Percentiles rank a stretch among this genome's conserved stretches.
Evolutionary conservation across 2,329 filamentous ascomycete species (phyloP).

Genomic region (Tricladium varicosporioides): DNA sequence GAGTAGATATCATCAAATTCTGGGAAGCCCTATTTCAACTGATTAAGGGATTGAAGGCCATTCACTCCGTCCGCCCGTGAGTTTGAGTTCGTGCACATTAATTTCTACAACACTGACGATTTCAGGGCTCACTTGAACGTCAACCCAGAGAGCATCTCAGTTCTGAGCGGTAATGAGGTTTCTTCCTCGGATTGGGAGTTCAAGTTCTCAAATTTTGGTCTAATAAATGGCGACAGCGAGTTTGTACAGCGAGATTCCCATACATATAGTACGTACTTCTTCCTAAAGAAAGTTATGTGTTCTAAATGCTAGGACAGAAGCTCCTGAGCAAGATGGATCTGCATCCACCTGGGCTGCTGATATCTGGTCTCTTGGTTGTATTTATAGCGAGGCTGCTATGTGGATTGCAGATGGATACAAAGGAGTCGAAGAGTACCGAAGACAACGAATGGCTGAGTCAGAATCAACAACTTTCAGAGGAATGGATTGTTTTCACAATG

Average conservation of each 20-base stretch:
- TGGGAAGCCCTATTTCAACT: slow-evolving; percentile 34
- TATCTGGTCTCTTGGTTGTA: slow-evolving; percentile 36
- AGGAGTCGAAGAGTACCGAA: slow-evolving; percentile 19
- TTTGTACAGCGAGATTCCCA: not conserved
- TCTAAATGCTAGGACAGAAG: slow-evolving; percentile 17
- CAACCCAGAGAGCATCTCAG: slow-evolving; percentile 35
- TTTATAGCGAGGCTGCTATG: slow-evolving; percentile 34
- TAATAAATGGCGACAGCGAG: slow-evolving; percentile 12
- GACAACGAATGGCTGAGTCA: slow-evolving; percentile 10
- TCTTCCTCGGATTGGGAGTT: slow-evolving; percentile 28
- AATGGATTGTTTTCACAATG: slow-evolving; percentile 32
- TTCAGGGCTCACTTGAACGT: slow-evolving; percentile 35
- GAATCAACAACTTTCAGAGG: not conserved
- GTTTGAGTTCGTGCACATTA: not conserved
- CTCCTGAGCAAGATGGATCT: slow-evolving; percentile 31
- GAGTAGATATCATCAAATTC: slow-evolving; percentile 33
- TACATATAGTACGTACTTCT: slow-evolving; percentile 20
- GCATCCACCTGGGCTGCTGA: slow-evolving; percentile 24
- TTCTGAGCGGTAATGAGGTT: slow-evolving; percentile 23
- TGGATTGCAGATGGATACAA: slow-evolving; percentile 31
- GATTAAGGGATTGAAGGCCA: slow-evolving; percentile 28
- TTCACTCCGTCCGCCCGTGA: slow-evolving; percentile 21
- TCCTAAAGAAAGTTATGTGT: not conserved
- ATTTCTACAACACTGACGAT: slow-evolving; percentile 13
- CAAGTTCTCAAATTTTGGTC: slow-evolving; percentile 34